A percentile compares a stretch with the other conserved stretches of the same genome.
phyloP scores from a whole-genome alignment of 306 rosid species.

The Arachis hypogaea region DNA sequence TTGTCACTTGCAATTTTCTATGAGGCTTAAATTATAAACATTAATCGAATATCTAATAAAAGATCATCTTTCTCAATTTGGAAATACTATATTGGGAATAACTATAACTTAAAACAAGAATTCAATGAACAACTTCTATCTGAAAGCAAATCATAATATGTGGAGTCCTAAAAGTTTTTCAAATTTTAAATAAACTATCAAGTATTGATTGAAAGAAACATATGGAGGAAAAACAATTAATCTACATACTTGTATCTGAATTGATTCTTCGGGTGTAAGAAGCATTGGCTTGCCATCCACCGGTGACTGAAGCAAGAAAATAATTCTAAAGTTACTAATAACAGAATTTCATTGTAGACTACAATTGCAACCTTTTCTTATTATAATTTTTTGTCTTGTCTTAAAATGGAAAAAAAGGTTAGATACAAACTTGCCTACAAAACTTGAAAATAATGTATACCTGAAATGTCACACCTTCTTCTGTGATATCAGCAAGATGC shows the following conservation, averaged over 20 bases:
- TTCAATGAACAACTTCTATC: slow-evolving; percentile 4
- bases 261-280: slow-evolving; percentile 94
- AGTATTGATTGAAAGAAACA: neutral
- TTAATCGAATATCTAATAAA: slow-evolving; percentile 11
- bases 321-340: slow-evolving; percentile 33
- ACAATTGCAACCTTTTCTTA: slow-evolving; percentile 14
- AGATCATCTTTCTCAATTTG: slow-evolving; percentile 11
- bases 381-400: neutral
- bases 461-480: slow-evolving; percentile 98
- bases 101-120: slow-evolving; percentile 16
- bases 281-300: slow-evolving; percentile 99
- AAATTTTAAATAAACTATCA: slow-evolving; percentile 1
- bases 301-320: slow-evolving; percentile 69
- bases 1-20: neutral
- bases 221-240: slow-evolving; percentile 6
- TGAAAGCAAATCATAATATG: slow-evolving; percentile 21
- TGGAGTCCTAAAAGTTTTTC: slow-evolving; percentile 1
- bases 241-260: slow-evolving; percentile 84
- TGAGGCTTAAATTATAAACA: slow-evolving; percentile 1
- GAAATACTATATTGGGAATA: neutral
- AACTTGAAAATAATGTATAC: slow-evolving; percentile 39
- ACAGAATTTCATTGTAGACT: slow-evolving; percentile 31
- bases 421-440: neutral
- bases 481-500: slow-evolving; percentile 98
- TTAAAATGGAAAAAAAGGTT: neutral